Percentiles rank a stretch among this genome's conserved stretches.
Conservation (phyloP, 805 yeast species). For the Saccharomycopsis sp. region DNA sequence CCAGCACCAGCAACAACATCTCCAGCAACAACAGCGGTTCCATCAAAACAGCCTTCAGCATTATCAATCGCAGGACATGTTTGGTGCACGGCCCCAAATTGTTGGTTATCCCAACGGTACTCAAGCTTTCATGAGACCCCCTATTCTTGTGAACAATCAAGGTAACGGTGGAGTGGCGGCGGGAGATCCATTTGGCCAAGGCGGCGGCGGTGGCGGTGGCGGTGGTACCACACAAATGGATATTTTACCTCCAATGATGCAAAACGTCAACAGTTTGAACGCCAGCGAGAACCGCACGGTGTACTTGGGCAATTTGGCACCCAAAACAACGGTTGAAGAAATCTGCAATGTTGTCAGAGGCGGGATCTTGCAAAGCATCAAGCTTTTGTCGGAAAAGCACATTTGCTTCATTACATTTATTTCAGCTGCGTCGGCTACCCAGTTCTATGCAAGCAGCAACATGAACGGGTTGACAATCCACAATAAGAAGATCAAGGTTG, state of each 20-base stretch:
- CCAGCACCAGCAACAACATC: slow-evolving; percentile 16
- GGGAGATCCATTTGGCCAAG: not conserved
- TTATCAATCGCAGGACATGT: too few relatives aligned
- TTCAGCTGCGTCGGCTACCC: slow-evolving; percentile 54
- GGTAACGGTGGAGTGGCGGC: too few relatives aligned
- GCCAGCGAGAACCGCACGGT: slow-evolving; percentile 52
- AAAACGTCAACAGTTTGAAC: slow-evolving; percentile 16
- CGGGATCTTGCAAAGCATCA: slow-evolving; percentile 59
- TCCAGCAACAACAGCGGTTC: slow-evolving; percentile 1
- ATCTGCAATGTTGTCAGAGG: slow-evolving; percentile 71
- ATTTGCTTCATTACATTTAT: slow-evolving; percentile 66
- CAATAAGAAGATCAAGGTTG: slow-evolving; percentile 52
- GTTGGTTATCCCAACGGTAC: too few relatives aligned
- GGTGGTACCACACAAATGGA: slow-evolving; percentile 3
- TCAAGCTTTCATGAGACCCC: too few relatives aligned
- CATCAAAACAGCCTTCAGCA: not conserved
- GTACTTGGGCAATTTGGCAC: slow-evolving; percentile 58
- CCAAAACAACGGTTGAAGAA: slow-evolving; percentile 58
- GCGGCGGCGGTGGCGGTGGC: not conserved
- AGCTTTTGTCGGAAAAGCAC: slow-evolving; percentile 40
- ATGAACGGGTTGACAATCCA: slow-evolving; percentile 52
- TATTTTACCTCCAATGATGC: slow-evolving; percentile 12
- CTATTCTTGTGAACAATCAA: too few relatives aligned
- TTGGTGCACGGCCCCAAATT: too few relatives aligned
- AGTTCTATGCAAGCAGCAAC: slow-evolving; percentile 53